phyloP scores from a whole-genome alignment of 179 eudicot genomes.

The Camellia oleifera region DNA sequence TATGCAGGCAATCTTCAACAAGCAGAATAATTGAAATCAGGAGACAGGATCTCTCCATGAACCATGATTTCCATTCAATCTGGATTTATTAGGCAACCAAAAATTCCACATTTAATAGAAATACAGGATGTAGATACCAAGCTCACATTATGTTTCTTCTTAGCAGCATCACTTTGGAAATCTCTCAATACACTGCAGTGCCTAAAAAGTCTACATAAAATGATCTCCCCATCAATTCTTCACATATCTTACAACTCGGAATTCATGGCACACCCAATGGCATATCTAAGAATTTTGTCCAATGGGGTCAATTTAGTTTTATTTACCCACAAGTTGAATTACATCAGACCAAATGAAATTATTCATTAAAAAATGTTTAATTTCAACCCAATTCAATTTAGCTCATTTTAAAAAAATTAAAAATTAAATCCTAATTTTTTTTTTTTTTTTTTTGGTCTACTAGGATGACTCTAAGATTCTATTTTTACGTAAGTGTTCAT shows the following conservation, averaged over 20 bases:
- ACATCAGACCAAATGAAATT: too few species aligned
- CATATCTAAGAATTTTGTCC: too few species aligned
- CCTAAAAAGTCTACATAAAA: neutral
- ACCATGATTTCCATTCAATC: neutral
- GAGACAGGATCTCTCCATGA: neutral
- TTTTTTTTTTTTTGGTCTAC: too few species aligned
- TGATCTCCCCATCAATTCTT: neutral
- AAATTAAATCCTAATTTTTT: too few species aligned
- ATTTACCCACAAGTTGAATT: too few species aligned
- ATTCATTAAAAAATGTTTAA: too few species aligned
- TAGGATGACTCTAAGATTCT: too few species aligned
- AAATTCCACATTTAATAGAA: neutral
- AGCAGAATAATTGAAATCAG: neutral
- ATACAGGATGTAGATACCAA: neutral
- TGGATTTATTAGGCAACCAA: neutral
- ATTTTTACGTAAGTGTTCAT: too few species aligned
- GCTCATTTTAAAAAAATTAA: too few species aligned
- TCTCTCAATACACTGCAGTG: neutral
- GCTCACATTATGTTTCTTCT: neutral
- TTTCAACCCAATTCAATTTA: too few species aligned
- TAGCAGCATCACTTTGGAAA: conserved; percentile 1
- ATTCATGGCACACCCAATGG: neutral
- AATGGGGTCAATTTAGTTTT: too few species aligned
- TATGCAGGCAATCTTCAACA: neutral
- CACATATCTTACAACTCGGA: neutral